Evolutionary conservation across 164 flowering plant species (phyloP).

Genomic region (Litsea cubeba): DNA sequence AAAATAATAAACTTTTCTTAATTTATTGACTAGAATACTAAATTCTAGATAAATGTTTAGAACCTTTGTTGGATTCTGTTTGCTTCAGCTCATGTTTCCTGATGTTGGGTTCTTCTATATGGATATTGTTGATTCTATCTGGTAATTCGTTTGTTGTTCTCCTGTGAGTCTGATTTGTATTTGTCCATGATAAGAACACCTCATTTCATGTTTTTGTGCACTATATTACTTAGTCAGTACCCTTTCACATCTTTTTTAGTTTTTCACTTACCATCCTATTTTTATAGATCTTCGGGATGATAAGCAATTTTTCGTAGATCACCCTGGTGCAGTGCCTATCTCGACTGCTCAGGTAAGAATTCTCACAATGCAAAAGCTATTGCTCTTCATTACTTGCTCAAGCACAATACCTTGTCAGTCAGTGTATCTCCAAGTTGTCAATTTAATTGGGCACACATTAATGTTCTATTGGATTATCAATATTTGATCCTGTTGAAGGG

Average conservation of each 20-base stretch:
- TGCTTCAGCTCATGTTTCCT: too few relatives aligned
- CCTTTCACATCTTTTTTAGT: neutral
- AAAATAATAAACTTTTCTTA: too few relatives aligned
- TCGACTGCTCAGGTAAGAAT: slow-evolving; percentile 32
- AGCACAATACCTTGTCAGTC: too few relatives aligned
- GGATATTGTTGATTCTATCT: neutral
- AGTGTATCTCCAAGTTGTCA: neutral
- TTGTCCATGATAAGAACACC: neutral
- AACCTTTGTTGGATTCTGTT: too few relatives aligned
- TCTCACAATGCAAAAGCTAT: neutral
- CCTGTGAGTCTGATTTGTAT: neutral
- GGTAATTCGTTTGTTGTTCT: neutral
- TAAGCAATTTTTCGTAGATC: slow-evolving; percentile 74
- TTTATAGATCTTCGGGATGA: slow-evolving; percentile 88
- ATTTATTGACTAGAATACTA: too few relatives aligned
- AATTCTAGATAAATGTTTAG: too few relatives aligned
- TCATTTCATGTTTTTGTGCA: neutral
- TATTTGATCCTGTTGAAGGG: slow-evolving; percentile 41
- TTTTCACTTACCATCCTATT: neutral
- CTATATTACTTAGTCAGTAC: neutral
- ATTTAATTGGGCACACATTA: neutral
- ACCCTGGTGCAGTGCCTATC: slow-evolving; percentile 88
- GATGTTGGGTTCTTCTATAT: neutral
- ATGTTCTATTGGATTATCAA: neutral
- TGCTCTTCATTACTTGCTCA: too few relatives aligned